Percentiles rank a stretch among this genome's conserved stretches.
Evolutionary conservation across 2,329 filamentous ascomycete genomes (phyloP).

Genomic region (Chaetomiaceae sp.): DNA sequence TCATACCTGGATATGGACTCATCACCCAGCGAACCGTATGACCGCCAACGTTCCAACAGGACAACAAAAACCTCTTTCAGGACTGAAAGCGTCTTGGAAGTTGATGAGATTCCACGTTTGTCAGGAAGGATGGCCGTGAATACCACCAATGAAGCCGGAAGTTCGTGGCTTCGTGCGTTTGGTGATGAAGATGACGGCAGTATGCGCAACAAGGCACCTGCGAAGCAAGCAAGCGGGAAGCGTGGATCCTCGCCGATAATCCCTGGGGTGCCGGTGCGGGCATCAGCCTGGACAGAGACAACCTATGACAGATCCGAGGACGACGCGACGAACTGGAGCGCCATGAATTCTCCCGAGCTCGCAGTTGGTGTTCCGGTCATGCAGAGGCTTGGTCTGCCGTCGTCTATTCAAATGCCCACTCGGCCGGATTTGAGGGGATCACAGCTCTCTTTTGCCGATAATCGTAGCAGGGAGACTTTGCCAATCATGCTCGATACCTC

Average conservation of each 20-base stretch:
- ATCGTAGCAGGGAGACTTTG: conserved; percentile 37
- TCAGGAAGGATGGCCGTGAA: conserved; percentile 25
- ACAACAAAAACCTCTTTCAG: conserved; percentile 37
- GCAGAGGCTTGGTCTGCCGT: conserved; percentile 39
- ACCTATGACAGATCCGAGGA: conserved; percentile 37
- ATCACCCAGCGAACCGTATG: conserved; percentile 24
- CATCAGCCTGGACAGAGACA: conserved; percentile 34
- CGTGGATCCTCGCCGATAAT: conserved; percentile 50
- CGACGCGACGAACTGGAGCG: conserved; percentile 46
- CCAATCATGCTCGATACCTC: conserved; percentile 42
- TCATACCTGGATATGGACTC: conserved; percentile 29
- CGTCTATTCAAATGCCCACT: conserved; percentile 36
- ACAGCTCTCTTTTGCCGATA: conserved; percentile 18
- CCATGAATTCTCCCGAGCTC: conserved; percentile 46
- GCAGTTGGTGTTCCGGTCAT: conserved; percentile 42
- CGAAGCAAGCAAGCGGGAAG: conserved; percentile 32
- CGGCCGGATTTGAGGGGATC: conserved; percentile 13
- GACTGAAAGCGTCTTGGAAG: conserved; percentile 40
- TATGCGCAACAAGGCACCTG: conserved; percentile 10
- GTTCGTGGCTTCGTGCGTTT: conserved; percentile 39
- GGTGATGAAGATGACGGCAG: conserved; percentile 15
- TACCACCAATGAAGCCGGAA: conserved; percentile 34
- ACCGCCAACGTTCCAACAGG: conserved; percentile 31
- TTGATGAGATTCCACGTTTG: conserved; percentile 31
- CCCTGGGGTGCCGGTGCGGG: conserved; percentile 33